phyloP scores from a whole-genome alignment of 495 filamentous ascomycete species.

The Aspergillus leporis region DNA sequence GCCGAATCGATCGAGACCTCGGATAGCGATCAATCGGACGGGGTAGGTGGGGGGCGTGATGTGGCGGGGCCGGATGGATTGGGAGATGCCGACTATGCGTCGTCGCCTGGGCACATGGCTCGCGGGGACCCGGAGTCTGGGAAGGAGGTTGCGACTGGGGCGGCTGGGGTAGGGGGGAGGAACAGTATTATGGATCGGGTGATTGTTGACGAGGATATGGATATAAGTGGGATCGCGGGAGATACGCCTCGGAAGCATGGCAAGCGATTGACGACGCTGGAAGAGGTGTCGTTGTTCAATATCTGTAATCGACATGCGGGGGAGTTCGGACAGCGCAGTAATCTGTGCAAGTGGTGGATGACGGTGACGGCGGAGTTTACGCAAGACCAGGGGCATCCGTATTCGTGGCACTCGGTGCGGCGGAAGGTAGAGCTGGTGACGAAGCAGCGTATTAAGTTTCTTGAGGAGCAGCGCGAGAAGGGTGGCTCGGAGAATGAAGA shows the following conservation, averaged over 20 bases:
- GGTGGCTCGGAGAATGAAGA: conserved; percentile 28
- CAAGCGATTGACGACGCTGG: conserved; percentile 44
- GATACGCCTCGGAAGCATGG: conserved; percentile 38
- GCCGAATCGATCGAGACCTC: conserved; percentile 18
- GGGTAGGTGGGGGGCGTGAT: conserved; percentile 17
- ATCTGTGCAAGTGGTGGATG: conserved; percentile 51
- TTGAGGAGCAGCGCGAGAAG: conserved; percentile 38
- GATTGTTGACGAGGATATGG: conserved; percentile 10
- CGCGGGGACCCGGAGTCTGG: neutral
- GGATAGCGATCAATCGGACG: conserved; percentile 26
- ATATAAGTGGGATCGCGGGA: conserved; percentile 14
- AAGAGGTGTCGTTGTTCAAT: conserved; percentile 46
- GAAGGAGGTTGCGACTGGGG: neutral
- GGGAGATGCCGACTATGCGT: conserved; percentile 19
- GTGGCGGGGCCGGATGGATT: conserved; percentile 15
- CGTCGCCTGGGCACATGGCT: conserved; percentile 8
- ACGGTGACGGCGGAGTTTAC: conserved; percentile 43
- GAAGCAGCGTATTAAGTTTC: conserved; percentile 45
- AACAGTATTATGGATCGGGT: conserved; percentile 4
- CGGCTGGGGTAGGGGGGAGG: conserved; percentile 8
- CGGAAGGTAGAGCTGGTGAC: conserved; percentile 48
- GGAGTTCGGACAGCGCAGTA: conserved; percentile 46
- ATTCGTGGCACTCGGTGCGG: conserved; percentile 50
- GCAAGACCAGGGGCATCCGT: conserved; percentile 39
- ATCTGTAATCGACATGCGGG: conserved; percentile 43